Conservation (phyloP, 2,329 filamentous ascomycete species). For the Fusarium burgessii region DNA sequence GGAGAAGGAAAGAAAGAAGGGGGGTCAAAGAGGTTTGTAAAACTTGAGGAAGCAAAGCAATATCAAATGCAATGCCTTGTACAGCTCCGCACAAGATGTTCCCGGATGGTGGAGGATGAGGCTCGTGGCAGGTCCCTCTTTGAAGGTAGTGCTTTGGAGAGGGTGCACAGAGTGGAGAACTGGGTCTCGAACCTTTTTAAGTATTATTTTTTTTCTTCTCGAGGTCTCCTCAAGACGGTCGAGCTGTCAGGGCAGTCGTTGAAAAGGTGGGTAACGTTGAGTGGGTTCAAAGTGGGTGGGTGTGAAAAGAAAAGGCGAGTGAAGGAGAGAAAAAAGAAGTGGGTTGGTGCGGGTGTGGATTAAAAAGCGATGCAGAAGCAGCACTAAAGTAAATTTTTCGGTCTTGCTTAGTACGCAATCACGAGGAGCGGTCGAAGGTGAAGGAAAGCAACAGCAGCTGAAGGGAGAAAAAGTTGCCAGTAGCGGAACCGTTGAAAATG, state of each 20-base stretch:
- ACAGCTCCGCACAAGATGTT: conserved; percentile 50
- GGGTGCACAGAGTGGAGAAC: conserved; percentile 60
- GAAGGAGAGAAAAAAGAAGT: conserved; percentile 43
- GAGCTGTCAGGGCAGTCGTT: conserved; percentile 48
- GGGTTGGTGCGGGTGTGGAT: conserved; percentile 42
- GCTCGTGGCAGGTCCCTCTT: conserved; percentile 56
- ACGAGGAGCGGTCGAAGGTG: conserved; percentile 22
- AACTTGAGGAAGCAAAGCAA: conserved; percentile 41
- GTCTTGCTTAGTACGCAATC: conserved; percentile 38
- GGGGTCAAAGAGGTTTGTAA: conserved; percentile 31
- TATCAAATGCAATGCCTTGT: conserved; percentile 44
- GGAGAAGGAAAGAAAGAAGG: conserved; percentile 28
- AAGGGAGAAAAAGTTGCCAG: conserved; percentile 6
- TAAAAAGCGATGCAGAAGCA: conserved; percentile 35
- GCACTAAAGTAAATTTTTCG: conserved; percentile 34
- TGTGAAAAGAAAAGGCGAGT: conserved; percentile 40
- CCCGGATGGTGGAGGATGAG: conserved; percentile 56
- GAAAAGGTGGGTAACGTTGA: conserved; percentile 47
- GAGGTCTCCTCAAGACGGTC: conserved; percentile 30
- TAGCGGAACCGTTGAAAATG: conserved; percentile 45
- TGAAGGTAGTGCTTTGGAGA: conserved; percentile 59
- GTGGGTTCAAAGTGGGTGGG: conserved; percentile 42
- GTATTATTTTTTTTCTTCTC: conserved; percentile 46
- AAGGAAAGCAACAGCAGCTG: conserved; percentile 19
- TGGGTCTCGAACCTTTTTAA: conserved; percentile 59